Evolutionary conservation across 2,329 filamentous ascomycete genomes (phyloP), one percentile per base, ranked within the genome.

Genomic region (Penicillium italicum): DNA sequence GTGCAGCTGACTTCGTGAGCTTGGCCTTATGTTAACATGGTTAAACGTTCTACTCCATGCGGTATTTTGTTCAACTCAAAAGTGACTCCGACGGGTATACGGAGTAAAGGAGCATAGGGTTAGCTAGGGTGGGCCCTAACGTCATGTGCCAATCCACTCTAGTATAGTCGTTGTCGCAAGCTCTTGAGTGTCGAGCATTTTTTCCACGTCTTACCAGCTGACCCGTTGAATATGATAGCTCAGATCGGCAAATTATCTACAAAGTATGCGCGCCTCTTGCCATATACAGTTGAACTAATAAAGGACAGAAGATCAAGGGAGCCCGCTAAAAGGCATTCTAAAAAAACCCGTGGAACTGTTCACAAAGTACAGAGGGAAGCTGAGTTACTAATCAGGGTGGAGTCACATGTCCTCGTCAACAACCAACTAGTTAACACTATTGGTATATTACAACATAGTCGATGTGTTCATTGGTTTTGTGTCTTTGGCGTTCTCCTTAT

Each of bases 111-210:
- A 50, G 20, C 24, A 42, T 50, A 43, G 34, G 26, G 47, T 33
- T 55, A 28, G 31, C 8, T 44, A 31, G n/a, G 4, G 53, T 43
- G 53, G 52, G 33, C 46, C 38, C 12, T n/a, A 34, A 18, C 41
- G 53, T 45, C 47, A 45, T 50, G n/a, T 43, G 48, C 40, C 28
- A 26, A 56, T 47, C 53, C 49, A 55, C 49, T 33, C 36, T 42
- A 12, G 33, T 18, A 31, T 40, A 18, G 30, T 33, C 16, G 46
- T 26, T 57, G 37, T 53, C 42, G 50, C 38, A 54, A 49, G 34
- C 43, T 49, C 20, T 33, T 49, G 31, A 42, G 14, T 20, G 12
- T n/a, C n/a, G 24, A 22, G 12, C 8, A 18, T 43, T 37, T n/a
- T 31, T 36, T 26, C 30, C 28, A 12, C 22, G 2, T 24, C 37